These are phyloP conservation scores for Ulota crispa DNA, from an alignment of 225 moss, liverwort and hornwort genomes.

Conservation along the genomic window DNA sequence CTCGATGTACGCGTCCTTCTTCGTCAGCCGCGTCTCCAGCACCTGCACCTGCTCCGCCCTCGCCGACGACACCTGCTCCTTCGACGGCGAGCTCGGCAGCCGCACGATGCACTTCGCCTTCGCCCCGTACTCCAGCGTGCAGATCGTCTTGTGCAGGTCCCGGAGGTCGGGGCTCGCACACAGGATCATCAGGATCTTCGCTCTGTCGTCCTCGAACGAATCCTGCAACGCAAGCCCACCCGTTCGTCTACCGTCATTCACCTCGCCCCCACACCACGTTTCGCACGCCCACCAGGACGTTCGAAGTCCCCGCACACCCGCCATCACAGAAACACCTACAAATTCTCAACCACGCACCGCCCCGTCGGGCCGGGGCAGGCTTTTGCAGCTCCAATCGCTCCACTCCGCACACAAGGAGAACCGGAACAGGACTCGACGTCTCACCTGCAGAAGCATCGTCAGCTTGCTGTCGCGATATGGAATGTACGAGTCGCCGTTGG, in stretches of 20 bases:
- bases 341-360: neutral
- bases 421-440: neutral
- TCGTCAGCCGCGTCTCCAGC: slow-evolving; percentile 62
- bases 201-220: slow-evolving; percentile 85
- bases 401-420: neutral
- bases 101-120: slow-evolving; percentile 90
- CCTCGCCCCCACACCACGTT: too few relatives aligned
- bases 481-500: slow-evolving; percentile 79
- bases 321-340: neutral
- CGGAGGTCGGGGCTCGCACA: slow-evolving; percentile 74
- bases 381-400: too few relatives aligned
- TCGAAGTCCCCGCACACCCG: too few relatives aligned
- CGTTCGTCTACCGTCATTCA: neutral
- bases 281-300: neutral
- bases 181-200: slow-evolving; percentile 89
- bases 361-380: neutral
- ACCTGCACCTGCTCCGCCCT: slow-evolving; percentile 60
- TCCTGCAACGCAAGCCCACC: slow-evolving; percentile 46
- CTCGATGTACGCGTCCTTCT: slow-evolving; percentile 72
- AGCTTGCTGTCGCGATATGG: slow-evolving; percentile 98
- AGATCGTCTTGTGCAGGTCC: slow-evolving; percentile 80
- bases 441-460: slow-evolving; percentile 93
- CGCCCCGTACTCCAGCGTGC: slow-evolving; percentile 87
- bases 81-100: slow-evolving; percentile 74
- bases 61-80: slow-evolving; percentile 59